Conservation (phyloP, 1,139 yeast genomes). For the Saccharomyces hybrid region DNA sequence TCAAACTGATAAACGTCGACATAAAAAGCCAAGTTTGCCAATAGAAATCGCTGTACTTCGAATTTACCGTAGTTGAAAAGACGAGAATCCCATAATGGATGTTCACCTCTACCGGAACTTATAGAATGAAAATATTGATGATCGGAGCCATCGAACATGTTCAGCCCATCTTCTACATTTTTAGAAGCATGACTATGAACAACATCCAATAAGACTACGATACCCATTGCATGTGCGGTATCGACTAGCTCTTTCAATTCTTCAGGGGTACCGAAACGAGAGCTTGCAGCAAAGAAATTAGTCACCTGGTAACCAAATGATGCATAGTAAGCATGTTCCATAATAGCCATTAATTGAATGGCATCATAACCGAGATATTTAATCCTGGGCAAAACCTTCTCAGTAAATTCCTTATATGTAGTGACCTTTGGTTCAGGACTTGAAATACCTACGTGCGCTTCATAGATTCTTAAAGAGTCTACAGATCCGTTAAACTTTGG, state of each 20-base stretch:
- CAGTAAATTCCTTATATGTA: slow-evolving; percentile 75
- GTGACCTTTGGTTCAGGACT: slow-evolving; percentile 84
- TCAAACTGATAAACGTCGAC: slow-evolving; percentile 81
- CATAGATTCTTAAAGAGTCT: slow-evolving; percentile 71
- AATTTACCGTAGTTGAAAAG: slow-evolving; percentile 84
- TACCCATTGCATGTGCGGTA: slow-evolving; percentile 83
- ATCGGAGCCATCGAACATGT: slow-evolving; percentile 91
- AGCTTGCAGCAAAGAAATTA: slow-evolving; percentile 80
- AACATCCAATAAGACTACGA: slow-evolving; percentile 78
- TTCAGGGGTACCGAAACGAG: slow-evolving; percentile 91
- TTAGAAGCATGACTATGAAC: slow-evolving; percentile 96
- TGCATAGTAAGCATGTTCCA: slow-evolving; percentile 98
- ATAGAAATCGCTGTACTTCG: slow-evolving; percentile 79
- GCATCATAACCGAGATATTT: slow-evolving; percentile 82
- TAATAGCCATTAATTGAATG: slow-evolving; percentile 92
- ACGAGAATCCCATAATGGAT: slow-evolving; percentile 91
- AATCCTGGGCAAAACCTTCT: slow-evolving; percentile 71
- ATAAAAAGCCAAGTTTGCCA: slow-evolving; percentile 78
- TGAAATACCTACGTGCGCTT: slow-evolving; percentile 94
- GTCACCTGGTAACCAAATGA: slow-evolving; percentile 96
- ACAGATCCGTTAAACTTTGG: slow-evolving; percentile 42
- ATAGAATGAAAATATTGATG: slow-evolving; percentile 77
- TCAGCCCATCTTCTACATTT: slow-evolving; percentile 88
- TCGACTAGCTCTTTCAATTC: slow-evolving; percentile 86
- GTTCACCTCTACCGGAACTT: slow-evolving; percentile 56